These are phyloP conservation scores for Ramularia collo-cygni DNA, from an alignment of 2,329 filamentous ascomycete genomes.

Conservation along the genomic window DNA sequence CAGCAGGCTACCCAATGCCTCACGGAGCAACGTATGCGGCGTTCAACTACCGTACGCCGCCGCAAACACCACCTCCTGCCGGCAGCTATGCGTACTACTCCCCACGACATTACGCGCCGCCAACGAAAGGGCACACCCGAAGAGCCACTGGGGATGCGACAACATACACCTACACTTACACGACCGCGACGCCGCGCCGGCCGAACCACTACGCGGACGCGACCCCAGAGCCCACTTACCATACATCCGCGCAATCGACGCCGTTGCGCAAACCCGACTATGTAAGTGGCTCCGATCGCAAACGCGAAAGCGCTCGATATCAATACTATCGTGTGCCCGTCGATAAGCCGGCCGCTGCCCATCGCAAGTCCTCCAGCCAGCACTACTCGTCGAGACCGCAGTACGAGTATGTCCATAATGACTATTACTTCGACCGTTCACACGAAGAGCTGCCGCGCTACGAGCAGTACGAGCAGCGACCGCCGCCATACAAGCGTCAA, in stretches of 20 bases:
- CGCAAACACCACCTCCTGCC: conserved; percentile 43
- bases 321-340: conserved; percentile 22
- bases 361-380: conserved; percentile 35
- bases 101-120: conserved; percentile 46
- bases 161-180: conserved; percentile 40
- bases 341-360: conserved; percentile 17
- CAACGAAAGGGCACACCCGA: conserved; percentile 45
- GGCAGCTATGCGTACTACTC: conserved; percentile 45
- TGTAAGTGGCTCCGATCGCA: conserved; percentile 56
- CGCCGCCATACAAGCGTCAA: conserved; percentile 45
- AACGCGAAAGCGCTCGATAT: conserved; percentile 33
- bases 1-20: conserved; percentile 33
- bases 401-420: conserved; percentile 42
- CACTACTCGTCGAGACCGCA: conserved; percentile 47
- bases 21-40: conserved; percentile 43
- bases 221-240: conserved; percentile 25
- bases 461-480: conserved; percentile 36
- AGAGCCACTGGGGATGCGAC: conserved; percentile 49
- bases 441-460: conserved; percentile 37
- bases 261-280: conserved; percentile 52
- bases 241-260: conserved; percentile 41
- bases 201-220: conserved; percentile 14
- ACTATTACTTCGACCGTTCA: conserved; percentile 49
- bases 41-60: conserved; percentile 44
- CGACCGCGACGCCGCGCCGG: conserved; percentile 22